These are phyloP conservation scores for Kodamaea sp. DNA, from an alignment of 1,139 yeast genomes.

Conservation along the genomic window DNA sequence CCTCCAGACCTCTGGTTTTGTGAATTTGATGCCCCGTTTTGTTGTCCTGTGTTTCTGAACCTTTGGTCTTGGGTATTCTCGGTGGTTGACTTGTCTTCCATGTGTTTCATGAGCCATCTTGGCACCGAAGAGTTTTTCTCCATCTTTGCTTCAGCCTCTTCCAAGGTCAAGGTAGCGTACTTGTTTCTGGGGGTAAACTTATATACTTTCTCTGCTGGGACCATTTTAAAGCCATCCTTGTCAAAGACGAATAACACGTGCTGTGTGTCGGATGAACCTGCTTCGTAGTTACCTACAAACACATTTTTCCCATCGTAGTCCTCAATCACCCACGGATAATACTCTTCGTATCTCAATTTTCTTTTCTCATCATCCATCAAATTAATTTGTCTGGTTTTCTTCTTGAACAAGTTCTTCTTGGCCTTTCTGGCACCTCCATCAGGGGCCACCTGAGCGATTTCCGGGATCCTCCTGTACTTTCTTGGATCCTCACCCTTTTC, in stretches of 20 bases:
- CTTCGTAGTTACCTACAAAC: conserved; percentile 95
- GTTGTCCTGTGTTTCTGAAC: conserved; percentile 30
- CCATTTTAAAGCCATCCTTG: conserved; percentile 85
- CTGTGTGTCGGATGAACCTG: conserved; percentile 79
- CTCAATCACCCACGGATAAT: conserved; percentile 97
- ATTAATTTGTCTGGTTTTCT: conserved; percentile 83
- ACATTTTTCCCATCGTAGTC: conserved; percentile 94
- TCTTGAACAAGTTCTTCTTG: conserved; percentile 63
- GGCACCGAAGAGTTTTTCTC: conserved; percentile 79
- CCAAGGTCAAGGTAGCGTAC: conserved; percentile 89
- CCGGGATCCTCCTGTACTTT: conserved; percentile 21
- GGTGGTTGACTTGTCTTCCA: conserved; percentile 60
- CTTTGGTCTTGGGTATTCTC: conserved; percentile 49
- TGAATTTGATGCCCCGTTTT: conserved; percentile 10
- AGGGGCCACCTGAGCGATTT: conserved; percentile 80
- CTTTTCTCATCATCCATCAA: conserved; percentile 80
- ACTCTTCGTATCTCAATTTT: conserved; percentile 87
- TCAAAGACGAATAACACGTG: conserved; percentile 87
- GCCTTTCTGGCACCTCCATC: conserved; percentile 86
- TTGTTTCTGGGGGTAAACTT: conserved; percentile 90
- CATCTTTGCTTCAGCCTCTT: conserved; percentile 96
- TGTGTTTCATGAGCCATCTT: conserved; percentile 94
- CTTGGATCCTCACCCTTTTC: conserved; percentile 16
- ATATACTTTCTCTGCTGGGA: conserved; percentile 93
- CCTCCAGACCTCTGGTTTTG: background rate